Evolutionary conservation across 2,329 filamentous ascomycete genomes (phyloP).

Genomic region (Ambrosiella beaveri): DNA sequence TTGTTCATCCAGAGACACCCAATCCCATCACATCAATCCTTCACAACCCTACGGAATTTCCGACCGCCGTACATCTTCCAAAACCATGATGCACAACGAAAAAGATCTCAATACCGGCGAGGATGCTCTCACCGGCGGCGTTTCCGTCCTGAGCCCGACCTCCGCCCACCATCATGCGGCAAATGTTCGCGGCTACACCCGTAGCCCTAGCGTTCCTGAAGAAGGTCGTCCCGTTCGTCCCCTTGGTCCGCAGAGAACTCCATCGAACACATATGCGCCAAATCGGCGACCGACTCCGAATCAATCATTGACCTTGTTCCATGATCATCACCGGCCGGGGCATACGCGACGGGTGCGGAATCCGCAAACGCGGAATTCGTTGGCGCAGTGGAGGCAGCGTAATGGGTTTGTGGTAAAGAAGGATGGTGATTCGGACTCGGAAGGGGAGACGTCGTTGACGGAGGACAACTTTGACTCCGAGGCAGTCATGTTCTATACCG

Average conservation of each 20-base stretch:
- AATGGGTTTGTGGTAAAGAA: conserved; percentile 45
- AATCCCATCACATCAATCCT: background rate
- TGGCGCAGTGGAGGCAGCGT: conserved; percentile 36
- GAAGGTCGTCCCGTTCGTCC: conserved; percentile 1
- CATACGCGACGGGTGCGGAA: background rate
- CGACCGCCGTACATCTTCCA: background rate
- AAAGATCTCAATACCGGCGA: background rate
- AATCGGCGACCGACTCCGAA: conserved; percentile 6
- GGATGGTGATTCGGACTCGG: conserved; percentile 60
- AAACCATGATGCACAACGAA: background rate
- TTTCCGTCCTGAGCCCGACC: conserved; percentile 2
- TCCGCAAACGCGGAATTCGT: background rate
- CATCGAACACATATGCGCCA: conserved; percentile 67
- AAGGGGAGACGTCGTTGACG: conserved; percentile 77
- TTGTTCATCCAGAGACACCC: background rate
- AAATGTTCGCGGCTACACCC: background rate
- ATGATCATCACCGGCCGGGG: background rate
- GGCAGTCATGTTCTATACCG: conserved; percentile 80
- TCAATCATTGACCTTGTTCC: background rate
- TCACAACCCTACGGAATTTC: background rate
- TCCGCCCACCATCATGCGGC: conserved; percentile 2
- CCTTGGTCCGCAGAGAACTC: conserved; percentile 54
- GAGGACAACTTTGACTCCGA: conserved; percentile 91
- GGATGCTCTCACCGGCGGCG: background rate
- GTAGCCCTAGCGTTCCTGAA: conserved; percentile 1